Evolutionary conservation across 306 rosid species (phyloP).

Genomic region (Gillenia trifoliata): DNA sequence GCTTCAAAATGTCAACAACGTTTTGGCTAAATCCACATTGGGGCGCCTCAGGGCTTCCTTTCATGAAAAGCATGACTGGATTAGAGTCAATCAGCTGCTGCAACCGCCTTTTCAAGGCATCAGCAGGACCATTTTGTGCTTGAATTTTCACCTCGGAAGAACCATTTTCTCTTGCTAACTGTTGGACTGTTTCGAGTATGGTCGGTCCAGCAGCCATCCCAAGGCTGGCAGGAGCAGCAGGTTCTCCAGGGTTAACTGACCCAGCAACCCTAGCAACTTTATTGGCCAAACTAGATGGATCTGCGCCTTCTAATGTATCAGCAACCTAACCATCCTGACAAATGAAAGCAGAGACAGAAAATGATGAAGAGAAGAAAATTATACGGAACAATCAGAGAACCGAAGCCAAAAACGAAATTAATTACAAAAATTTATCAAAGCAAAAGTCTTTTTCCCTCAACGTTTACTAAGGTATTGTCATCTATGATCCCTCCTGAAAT

Average conservation of each 20-base stretch:
- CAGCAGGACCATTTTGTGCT: slow-evolving; percentile 39
- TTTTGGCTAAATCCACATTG: slow-evolving; percentile 82
- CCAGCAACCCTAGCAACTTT: slow-evolving; percentile 88
- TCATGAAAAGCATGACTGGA: slow-evolving; percentile 76
- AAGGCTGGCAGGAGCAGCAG: slow-evolving; percentile 92
- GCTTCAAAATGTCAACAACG: slow-evolving; percentile 67
- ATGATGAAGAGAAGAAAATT: background rate
- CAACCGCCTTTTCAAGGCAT: slow-evolving; percentile 40
- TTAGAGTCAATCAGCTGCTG: slow-evolving; percentile 58
- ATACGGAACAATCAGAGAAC: background rate
- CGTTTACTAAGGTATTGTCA: too few species aligned
- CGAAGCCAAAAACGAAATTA: background rate
- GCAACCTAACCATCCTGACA: slow-evolving; percentile 76
- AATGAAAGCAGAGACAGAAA: background rate
- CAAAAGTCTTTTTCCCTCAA: too few species aligned
- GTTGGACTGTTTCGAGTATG: slow-evolving; percentile 69
- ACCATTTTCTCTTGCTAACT: slow-evolving; percentile 53
- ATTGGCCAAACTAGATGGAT: slow-evolving; percentile 96
- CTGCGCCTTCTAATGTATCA: slow-evolving; percentile 93
- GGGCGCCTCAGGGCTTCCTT: slow-evolving; percentile 85
- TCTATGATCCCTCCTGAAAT: too few species aligned
- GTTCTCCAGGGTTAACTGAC: slow-evolving; percentile 53
- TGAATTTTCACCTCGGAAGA: slow-evolving; percentile 42
- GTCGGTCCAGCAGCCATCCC: slow-evolving; percentile 84
- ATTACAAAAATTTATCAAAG: background rate